Evolutionary conservation across 805 yeast genomes (phyloP).

Genomic region (Zygosaccharomyces bisporus): DNA sequence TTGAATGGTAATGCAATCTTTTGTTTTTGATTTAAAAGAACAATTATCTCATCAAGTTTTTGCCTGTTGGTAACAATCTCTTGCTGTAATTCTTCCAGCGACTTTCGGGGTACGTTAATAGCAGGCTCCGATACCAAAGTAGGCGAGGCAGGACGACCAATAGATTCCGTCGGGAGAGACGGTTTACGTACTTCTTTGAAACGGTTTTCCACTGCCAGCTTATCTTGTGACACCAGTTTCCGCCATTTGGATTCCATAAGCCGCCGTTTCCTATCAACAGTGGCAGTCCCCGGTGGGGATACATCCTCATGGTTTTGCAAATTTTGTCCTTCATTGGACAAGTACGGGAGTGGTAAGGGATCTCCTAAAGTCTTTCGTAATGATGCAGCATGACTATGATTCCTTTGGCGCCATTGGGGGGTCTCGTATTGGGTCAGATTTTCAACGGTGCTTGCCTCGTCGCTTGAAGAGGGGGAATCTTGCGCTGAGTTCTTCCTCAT

Average conservation of each 20-base stretch:
- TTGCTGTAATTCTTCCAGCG: conserved; percentile 15
- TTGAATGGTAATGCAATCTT: neutral
- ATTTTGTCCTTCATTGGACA: conserved; percentile 10
- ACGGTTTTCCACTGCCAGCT: conserved; percentile 17
- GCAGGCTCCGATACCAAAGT: neutral
- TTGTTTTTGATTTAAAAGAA: conserved; percentile 15
- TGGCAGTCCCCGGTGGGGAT: neutral
- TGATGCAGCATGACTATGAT: conserved; percentile 3
- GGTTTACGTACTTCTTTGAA: conserved; percentile 16
- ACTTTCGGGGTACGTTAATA: conserved; percentile 3
- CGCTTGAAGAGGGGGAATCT: conserved; percentile 1
- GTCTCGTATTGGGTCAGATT: conserved; percentile 1
- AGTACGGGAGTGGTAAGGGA: conserved; percentile 41
- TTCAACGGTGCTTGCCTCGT: conserved; percentile 3
- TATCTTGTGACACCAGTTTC: conserved; percentile 16
- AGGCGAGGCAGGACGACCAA: neutral
- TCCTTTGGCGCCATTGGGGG: neutral
- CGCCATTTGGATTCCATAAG: conserved; percentile 20
- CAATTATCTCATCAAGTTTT: conserved; percentile 29
- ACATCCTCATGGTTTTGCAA: conserved; percentile 2
- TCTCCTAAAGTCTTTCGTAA: conserved; percentile 32
- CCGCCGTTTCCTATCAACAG: conserved; percentile 12
- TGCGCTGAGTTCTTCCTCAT: conserved; percentile 6
- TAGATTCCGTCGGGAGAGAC: neutral
- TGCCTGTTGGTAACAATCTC: conserved; percentile 22